phyloP scores from a whole-genome alignment of 1,139 yeast species.

The Suhomyces anneliseae region DNA sequence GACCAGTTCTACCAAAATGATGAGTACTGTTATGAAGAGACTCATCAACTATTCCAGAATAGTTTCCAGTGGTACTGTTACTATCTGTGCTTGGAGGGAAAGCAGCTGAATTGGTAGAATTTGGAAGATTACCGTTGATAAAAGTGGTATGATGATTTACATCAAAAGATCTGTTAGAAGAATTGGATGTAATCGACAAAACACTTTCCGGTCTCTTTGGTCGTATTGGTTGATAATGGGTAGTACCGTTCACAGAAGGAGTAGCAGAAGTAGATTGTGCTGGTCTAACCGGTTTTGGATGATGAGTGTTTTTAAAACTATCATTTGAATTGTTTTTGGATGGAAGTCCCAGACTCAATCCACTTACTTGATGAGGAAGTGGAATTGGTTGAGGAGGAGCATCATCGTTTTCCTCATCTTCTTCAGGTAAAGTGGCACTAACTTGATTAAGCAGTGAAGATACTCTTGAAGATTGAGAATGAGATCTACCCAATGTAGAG shows the following conservation, averaged over 20 bases:
- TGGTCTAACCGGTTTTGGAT: slow-evolving; percentile 23
- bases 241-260: slow-evolving; percentile 18
- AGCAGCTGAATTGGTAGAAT: slow-evolving; percentile 29
- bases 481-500: slow-evolving; percentile 4
- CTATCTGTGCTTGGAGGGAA: slow-evolving; percentile 29
- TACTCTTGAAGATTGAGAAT: slow-evolving; percentile 8
- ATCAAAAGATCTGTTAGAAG: slow-evolving; percentile 26
- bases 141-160: slow-evolving; percentile 18
- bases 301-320: slow-evolving; percentile 14
- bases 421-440: slow-evolving; percentile 3
- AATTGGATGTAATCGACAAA: slow-evolving; percentile 40
- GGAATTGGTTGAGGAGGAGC: background rate
- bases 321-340: slow-evolving; percentile 6
- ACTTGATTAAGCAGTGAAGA: slow-evolving; percentile 8
- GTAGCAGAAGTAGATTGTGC: slow-evolving; percentile 10
- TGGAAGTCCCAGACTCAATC: background rate
- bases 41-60: slow-evolving; percentile 8
- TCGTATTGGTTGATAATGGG: slow-evolving; percentile 28
- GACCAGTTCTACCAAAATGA: slow-evolving; percentile 19
- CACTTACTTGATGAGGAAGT: background rate
- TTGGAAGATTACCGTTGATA: slow-evolving; percentile 24
- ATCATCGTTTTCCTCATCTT: slow-evolving; percentile 3
- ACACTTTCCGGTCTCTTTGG: slow-evolving; percentile 47
- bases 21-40: slow-evolving; percentile 8
- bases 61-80: slow-evolving; percentile 3